Evolutionary conservation across 1,284 basidiomycete genomes (phyloP).

Genomic region (Irpex rosettiformis): DNA sequence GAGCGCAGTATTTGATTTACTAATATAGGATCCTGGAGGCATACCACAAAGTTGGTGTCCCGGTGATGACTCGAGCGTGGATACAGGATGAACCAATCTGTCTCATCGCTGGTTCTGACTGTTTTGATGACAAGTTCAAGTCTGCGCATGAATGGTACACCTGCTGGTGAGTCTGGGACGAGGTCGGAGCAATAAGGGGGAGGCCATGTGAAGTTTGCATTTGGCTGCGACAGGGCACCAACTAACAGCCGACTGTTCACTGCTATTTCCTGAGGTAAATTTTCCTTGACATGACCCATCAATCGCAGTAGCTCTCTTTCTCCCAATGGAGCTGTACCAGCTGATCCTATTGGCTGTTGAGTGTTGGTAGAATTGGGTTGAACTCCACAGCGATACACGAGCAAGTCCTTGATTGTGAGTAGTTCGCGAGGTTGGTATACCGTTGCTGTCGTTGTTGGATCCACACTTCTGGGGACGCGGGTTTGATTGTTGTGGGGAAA

Average conservation of each 20-base stretch:
- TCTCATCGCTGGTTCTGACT: not conserved
- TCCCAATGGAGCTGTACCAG: too few species aligned
- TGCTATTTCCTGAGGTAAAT: not conserved
- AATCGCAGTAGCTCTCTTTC: not conserved
- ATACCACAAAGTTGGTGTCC: not conserved
- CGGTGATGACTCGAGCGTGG: not conserved
- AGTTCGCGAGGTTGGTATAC: too few species aligned
- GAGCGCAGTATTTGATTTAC: not conserved
- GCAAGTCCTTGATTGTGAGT: too few species aligned
- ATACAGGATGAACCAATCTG: not conserved
- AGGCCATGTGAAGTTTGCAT: not conserved
- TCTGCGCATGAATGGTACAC: not conserved
- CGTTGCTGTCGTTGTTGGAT: too few species aligned
- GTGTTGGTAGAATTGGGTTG: too few species aligned
- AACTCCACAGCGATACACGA: too few species aligned
- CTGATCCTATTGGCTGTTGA: too few species aligned
- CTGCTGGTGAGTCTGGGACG: not conserved
- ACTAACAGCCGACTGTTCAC: not conserved
- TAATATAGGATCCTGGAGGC: not conserved
- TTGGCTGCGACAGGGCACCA: not conserved
- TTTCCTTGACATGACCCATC: not conserved
- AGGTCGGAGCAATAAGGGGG: not conserved
- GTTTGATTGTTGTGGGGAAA: too few species aligned
- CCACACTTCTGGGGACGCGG: too few species aligned
- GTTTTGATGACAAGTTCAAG: not conserved